Base-by-base conservation (phyloP, 2,329 filamentous ascomycete species). In the Eutypella sp. region DNA sequence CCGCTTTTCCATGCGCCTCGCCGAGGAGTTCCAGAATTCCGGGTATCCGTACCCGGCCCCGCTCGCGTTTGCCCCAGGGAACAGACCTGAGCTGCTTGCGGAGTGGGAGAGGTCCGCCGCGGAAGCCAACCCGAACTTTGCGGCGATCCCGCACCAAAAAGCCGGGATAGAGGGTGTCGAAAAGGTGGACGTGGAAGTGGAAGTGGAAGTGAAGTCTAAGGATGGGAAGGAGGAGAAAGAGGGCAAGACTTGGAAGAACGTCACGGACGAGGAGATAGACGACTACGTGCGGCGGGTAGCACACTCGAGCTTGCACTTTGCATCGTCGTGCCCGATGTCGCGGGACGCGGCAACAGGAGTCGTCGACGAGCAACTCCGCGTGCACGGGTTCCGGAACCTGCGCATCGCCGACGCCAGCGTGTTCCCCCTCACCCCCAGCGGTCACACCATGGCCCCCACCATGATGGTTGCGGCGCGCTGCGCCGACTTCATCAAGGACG, bases 371-470 rank as follows among this genome's bases (percentile, higher is more conserved):
- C 50, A 64, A 23, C 53, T 72, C 19, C 49, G 60, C 25, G 70
- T 73, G 0, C 69, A 70, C 48, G 70, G 70, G 3, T 67, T 64
- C 18, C 51, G 53, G 16, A 70, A 71, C 44, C 52, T 73, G 16
- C 60, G 70, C 13, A 57, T 73, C 23, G 68, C 70, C 3, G 70
- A 73, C 46, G 63, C 67, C 3, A 66, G 66, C 24, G 61, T 72
- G 23, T 67, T 72, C 24, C 70, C 70, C 2, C 53, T 68, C 66
- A 72, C 57, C 62, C 69, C 19, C 64, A 71, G 53, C 68, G 67
- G 45, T n/a, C 63, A 72, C 4, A 72, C 73, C 22, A 71, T 75
- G 55, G 72, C 71, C 41, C 64, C 67, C 2, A 70, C 74, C 2
- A 75, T 75, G 48, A 71, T 71, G 67, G 57, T 74, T 42, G 72